Percentiles rank a stretch among this genome's conserved stretches.
Evolutionary conservation across 1,139 yeast genomes (phyloP).

Genomic region (Hanseniaspora sp.): DNA sequence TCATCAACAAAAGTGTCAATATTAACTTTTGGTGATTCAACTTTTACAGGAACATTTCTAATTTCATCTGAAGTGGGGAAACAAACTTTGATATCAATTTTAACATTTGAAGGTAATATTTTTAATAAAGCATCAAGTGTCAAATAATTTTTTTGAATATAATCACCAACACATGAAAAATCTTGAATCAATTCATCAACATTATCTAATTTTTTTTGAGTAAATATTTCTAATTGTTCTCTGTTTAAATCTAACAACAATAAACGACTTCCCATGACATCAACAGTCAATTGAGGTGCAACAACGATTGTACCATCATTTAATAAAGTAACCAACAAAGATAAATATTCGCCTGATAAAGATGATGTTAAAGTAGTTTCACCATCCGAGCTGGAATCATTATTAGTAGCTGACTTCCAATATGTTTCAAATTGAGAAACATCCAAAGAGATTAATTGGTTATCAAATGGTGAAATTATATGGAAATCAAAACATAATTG

Average conservation of each 20-base stretch:
- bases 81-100: slow-evolving; percentile 65
- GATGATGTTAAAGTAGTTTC: slow-evolving; percentile 82
- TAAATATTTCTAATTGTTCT: slow-evolving; percentile 28
- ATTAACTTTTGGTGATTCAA: slow-evolving; percentile 36
- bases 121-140: slow-evolving; percentile 53
- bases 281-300: slow-evolving; percentile 58
- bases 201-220: slow-evolving; percentile 29
- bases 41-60: slow-evolving; percentile 41
- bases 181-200: slow-evolving; percentile 24
- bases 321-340: slow-evolving; percentile 58
- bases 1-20: slow-evolving; percentile 68
- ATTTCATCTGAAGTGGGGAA: slow-evolving; percentile 70
- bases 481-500: slow-evolving; percentile 67
- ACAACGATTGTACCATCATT: slow-evolving; percentile 81
- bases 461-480: slow-evolving; percentile 80
- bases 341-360: slow-evolving; percentile 65
- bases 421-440: slow-evolving; percentile 90
- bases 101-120: slow-evolving; percentile 45
- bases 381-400: slow-evolving; percentile 28
- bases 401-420: slow-evolving; percentile 74
- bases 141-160: slow-evolving; percentile 39
- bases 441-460: slow-evolving; percentile 54
- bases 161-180: slow-evolving; percentile 16
- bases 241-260: slow-evolving; percentile 39
- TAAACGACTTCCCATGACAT: slow-evolving; percentile 42